Base-by-base conservation (phyloP, 208 protist species). In the Trypanosoma vivax region DNA sequence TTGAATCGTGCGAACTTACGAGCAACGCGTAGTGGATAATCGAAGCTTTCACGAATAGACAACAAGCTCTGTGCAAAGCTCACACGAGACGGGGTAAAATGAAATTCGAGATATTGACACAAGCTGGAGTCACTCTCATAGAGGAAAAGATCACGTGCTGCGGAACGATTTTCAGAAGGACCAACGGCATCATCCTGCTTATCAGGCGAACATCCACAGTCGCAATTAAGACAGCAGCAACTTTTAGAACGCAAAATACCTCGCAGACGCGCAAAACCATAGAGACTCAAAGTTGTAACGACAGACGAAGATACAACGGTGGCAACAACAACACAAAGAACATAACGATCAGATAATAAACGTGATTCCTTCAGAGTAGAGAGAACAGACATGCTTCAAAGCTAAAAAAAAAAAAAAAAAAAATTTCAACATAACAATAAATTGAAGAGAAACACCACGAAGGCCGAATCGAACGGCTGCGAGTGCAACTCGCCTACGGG, bases 381-480 rank as follows among this genome's bases (percentile, higher is more conserved):
- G 27, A 35, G 19, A 54, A 31, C 9, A 35, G n/a, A 60, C 30
- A 39, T 38, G 27, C 40, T 41, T 18, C 5, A 57, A 37, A 16
- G 33, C 11, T 5, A 47, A 42, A 45, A 61, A 60, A 47, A 53
- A 34, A 38, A 16, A 65, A 51, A 53, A n/a, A 49, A 50, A 64
- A 37, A 56, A 54, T 21, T 53, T 40, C 29, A 35, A n/a, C 6
- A 24, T 31, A 10, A 51, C 30, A 37, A 47, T 23, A 23, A 47
- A 6, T n/a, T 48, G 10, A 37, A 19, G 27, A 27, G 7, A 72
- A 49, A 88, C 80, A 76, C 84, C 84, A 78, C 84, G 70, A 92
- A 92, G 79, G 80, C 84, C 80, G 84, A 92, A 88, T 92, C 80
- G 84, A 88, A 92, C 84, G 84, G 84, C 84, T 92, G 84, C 83